Base-by-base conservation (phyloP, 2,329 filamentous ascomycete genomes). In the Colletotrichum sansevieriae region DNA sequence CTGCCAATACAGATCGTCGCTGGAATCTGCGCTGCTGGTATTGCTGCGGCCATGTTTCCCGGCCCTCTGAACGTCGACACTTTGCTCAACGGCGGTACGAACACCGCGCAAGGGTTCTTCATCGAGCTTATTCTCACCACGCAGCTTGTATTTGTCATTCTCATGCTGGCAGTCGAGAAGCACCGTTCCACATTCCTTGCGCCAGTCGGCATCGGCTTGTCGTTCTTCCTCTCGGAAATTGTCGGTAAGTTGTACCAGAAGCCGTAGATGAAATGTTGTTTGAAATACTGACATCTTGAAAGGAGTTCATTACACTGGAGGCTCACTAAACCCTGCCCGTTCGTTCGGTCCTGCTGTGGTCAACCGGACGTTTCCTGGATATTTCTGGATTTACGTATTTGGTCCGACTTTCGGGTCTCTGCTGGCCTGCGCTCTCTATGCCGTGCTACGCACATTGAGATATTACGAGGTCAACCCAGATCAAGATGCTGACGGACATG, bases 151-250 rank as follows among this genome's bases (percentile, higher is more conserved):
- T 82, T 92, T 61, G 86, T 89, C 3, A 87, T 92, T 35, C 87
- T 90, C 76, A 91, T 93, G 86, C 83, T 93, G 51, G 91, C 90
- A 0, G 87, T 88, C 4, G 90, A 93, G 76, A 93, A 94, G 79
- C 91, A 93, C 77, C 89, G 90, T 51, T 88, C 88, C 2, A 94
- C 91, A 0, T 92, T 85, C 75, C 79, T 93, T 1, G 91, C 91
- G 0, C 91, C 92, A 0, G 80, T 94, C 3, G 91, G 90, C 12
- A 92, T 94, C 72, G 92, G 92, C 1, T 78, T 93, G 2, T 83
- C 91, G 0, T 84, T 94, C 61, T 93, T 94, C 76, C 85, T 93
- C 49, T 80, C 81, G 5, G 79, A 85, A 75, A 76, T 84, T 58
- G 78, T 76, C 43, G 80, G 76, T 77, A 70, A 59, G 74, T 71